Evolutionary conservation across 495 filamentous ascomycete species (phyloP).

Genomic region (Podospora anserina): DNA sequence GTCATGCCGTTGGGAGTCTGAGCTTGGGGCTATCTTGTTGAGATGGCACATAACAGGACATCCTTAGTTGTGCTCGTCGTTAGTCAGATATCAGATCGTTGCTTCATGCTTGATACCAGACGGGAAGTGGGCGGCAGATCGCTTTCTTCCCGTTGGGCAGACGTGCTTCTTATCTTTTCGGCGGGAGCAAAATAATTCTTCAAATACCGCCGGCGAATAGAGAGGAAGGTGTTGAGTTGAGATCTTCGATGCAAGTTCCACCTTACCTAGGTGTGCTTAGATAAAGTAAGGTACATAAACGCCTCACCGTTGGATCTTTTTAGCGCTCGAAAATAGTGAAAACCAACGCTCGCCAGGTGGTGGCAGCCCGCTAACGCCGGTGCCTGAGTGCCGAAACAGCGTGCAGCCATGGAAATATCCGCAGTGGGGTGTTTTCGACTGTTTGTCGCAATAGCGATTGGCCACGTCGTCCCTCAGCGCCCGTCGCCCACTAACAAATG

Average conservation of each 20-base stretch:
- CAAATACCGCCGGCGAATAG: too few species aligned
- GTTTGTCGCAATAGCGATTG: not conserved
- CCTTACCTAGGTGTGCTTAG: not conserved
- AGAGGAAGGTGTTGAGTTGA: not conserved
- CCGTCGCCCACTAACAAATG: not conserved
- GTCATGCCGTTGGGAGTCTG: not conserved
- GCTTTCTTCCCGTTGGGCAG: not conserved
- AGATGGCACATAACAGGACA: not conserved
- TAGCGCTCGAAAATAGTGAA: not conserved
- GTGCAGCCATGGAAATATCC: not conserved
- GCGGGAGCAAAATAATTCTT: too few species aligned
- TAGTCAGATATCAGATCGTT: not conserved
- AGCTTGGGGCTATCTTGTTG: not conserved
- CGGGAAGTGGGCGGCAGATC: not conserved
- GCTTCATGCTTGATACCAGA: not conserved
- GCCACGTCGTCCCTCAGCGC: not conserved
- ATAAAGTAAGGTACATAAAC: not conserved
- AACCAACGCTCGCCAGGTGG: not conserved
- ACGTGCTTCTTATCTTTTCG: not conserved
- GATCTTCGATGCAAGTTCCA: not conserved
- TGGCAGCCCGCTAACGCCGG: not conserved
- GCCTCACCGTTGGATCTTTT: not conserved
- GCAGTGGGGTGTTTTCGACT: not conserved
- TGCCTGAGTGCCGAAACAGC: slow-evolving; percentile 5
- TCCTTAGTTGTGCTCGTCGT: not conserved